Percentiles rank a stretch among this genome's conserved stretches.
phyloP scores from a whole-genome alignment of 331 rosid species.

The Arachis monticola region DNA sequence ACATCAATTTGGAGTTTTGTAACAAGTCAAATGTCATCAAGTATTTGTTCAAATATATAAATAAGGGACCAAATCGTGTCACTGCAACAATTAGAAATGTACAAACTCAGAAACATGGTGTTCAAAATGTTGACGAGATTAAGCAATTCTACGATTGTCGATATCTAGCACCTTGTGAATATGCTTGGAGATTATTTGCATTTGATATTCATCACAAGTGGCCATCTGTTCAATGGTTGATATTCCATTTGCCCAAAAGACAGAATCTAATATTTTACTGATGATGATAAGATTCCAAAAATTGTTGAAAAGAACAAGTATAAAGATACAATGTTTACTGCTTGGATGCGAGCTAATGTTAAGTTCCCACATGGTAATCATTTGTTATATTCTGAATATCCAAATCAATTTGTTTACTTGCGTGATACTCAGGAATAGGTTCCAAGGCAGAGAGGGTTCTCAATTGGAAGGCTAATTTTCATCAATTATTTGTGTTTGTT shows the following conservation, averaged over 20 bases:
- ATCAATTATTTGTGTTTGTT: too few species aligned
- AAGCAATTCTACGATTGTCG: background rate
- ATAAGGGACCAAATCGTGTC: too few species aligned
- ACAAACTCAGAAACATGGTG: too few species aligned
- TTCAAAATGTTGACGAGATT: background rate
- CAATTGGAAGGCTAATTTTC: background rate
- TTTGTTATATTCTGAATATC: background rate
- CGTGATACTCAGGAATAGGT: background rate
- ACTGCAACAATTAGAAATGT: too few species aligned
- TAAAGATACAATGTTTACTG: background rate
- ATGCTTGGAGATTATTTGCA: background rate
- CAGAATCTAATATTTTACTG: background rate
- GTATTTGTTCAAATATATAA: too few species aligned
- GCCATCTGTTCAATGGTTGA: background rate
- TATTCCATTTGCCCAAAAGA: background rate
- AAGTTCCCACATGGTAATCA: background rate
- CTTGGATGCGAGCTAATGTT: background rate
- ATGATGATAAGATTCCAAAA: background rate
- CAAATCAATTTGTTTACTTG: background rate
- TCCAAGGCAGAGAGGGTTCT: background rate
- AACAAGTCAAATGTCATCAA: too few species aligned
- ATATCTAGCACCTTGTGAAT: background rate
- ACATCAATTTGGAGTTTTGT: too few species aligned
- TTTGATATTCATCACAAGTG: background rate
- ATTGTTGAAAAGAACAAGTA: background rate